Evolutionary conservation across 306 rosid species (phyloP).

Genomic region (Cicer chorassanicum): DNA sequence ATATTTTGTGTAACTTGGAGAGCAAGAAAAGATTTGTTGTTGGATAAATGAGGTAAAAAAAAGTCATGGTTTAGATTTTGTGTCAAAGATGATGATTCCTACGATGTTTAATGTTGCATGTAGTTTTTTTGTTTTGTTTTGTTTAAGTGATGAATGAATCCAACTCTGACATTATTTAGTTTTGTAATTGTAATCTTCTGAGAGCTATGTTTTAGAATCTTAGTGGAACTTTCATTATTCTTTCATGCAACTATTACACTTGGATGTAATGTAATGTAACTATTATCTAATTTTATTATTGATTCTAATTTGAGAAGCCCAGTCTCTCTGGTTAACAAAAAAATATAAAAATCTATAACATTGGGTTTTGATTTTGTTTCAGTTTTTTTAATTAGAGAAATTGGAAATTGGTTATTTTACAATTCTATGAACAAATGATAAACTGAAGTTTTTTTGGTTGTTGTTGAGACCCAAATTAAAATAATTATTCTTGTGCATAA

Average conservation of each 20-base stretch:
- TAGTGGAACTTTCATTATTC: constrained; percentile 30
- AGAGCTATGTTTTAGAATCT: constrained; percentile 22
- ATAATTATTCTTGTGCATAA: too few relatives aligned
- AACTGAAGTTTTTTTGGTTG: too few relatives aligned
- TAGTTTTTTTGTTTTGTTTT: constrained; percentile 9
- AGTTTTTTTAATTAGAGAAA: neutral
- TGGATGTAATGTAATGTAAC: constrained; percentile 34
- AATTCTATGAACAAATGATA: too few relatives aligned
- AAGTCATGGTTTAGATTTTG: neutral
- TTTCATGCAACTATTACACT: constrained; percentile 27
- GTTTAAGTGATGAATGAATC: constrained; percentile 24
- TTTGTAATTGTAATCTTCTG: constrained; percentile 5
- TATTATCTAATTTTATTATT: constrained; percentile 39
- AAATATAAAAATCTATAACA: neutral
- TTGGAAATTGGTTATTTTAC: neutral
- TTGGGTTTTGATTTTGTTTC: neutral
- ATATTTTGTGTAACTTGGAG: neutral
- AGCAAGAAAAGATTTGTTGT: neutral
- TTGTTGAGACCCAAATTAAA: too few relatives aligned
- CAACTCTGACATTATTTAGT: constrained; percentile 26
- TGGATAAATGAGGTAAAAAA: neutral
- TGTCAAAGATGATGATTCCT: neutral
- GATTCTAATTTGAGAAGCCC: neutral
- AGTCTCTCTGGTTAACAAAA: neutral
- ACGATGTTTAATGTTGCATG: constrained; percentile 29